Evolutionary conservation across 73 alveolate genomes (phyloP).

Genomic region (Tetrahymena malaccensis): DNA sequence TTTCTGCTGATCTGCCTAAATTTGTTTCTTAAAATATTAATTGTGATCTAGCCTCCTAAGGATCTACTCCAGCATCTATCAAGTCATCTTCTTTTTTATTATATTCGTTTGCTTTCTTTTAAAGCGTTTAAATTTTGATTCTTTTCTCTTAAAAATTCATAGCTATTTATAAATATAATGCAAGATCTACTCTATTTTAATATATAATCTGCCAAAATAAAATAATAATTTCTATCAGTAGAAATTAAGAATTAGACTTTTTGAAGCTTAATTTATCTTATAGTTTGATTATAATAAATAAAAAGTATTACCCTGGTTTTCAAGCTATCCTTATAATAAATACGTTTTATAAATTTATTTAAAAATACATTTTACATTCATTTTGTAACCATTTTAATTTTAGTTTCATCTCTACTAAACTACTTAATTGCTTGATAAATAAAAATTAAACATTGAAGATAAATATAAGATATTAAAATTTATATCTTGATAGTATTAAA

Average conservation of each 20-base stretch:
- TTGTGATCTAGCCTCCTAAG: background rate
- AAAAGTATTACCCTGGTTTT: no score
- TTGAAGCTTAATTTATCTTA: background rate
- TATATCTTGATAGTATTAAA: no score
- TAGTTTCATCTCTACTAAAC: no score
- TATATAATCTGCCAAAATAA: background rate
- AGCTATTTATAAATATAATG: background rate
- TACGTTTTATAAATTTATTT: no score
- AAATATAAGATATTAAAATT: no score
- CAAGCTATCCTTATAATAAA: no score
- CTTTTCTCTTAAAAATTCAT: background rate
- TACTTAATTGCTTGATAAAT: no score
- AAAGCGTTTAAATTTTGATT: background rate
- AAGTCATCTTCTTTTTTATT: background rate
- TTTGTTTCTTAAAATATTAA: background rate
- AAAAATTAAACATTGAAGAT: no score
- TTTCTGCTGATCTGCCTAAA: background rate
- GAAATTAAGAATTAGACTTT: background rate
- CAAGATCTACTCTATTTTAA: background rate
- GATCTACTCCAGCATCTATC: background rate
- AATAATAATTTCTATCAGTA: background rate
- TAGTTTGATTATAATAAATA: no score
- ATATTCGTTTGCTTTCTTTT: background rate
- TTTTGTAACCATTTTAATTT: no score
- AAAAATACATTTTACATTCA: no score